Conservation (phyloP, 331 rosid species). For the Spiraea crenata region DNA sequence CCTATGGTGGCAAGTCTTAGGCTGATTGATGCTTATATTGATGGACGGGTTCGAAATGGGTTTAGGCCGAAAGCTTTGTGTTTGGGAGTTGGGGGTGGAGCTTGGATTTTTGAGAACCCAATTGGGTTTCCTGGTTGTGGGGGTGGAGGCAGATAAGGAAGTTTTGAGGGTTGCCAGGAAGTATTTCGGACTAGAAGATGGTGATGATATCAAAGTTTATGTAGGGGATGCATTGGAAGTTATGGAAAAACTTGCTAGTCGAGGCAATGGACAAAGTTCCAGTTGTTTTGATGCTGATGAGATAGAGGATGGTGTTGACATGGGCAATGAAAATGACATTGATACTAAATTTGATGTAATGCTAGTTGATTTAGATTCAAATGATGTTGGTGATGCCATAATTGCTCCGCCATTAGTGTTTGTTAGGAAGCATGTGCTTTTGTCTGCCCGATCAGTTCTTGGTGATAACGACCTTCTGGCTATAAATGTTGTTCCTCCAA, state of each 20-base stretch:
- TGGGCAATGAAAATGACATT: slow-evolving; percentile 17
- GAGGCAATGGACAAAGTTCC: not conserved
- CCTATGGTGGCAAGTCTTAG: too few relatives aligned
- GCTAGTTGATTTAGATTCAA: slow-evolving; percentile 82
- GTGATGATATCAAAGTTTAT: slow-evolving; percentile 34
- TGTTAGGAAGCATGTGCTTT: too few relatives aligned
- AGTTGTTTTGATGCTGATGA: slow-evolving; percentile 23
- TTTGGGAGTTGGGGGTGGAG: slow-evolving; percentile 90
- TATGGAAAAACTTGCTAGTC: slow-evolving; percentile 36
- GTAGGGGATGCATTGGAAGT: slow-evolving; percentile 55
- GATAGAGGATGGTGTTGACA: slow-evolving; percentile 20
- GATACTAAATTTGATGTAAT: slow-evolving; percentile 46
- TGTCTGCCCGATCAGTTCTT: too few relatives aligned
- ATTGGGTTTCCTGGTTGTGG: slow-evolving; percentile 23
- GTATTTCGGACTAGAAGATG: slow-evolving; percentile 59
- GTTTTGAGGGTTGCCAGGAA: slow-evolving; percentile 52
- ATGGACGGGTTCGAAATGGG: too few relatives aligned
- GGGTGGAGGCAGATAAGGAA: slow-evolving; percentile 57
- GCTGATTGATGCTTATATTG: too few relatives aligned
- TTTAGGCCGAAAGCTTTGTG: too few relatives aligned
- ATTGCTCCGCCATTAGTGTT: slow-evolving; percentile 42
- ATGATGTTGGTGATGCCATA: slow-evolving; percentile 38
- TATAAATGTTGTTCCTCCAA: too few relatives aligned
- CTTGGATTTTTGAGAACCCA: slow-evolving; percentile 53
- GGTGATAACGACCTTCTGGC: too few relatives aligned